Evolutionary conservation across 1,284 basidiomycete species (phyloP).

Genomic region (Tilletia walkeri): DNA sequence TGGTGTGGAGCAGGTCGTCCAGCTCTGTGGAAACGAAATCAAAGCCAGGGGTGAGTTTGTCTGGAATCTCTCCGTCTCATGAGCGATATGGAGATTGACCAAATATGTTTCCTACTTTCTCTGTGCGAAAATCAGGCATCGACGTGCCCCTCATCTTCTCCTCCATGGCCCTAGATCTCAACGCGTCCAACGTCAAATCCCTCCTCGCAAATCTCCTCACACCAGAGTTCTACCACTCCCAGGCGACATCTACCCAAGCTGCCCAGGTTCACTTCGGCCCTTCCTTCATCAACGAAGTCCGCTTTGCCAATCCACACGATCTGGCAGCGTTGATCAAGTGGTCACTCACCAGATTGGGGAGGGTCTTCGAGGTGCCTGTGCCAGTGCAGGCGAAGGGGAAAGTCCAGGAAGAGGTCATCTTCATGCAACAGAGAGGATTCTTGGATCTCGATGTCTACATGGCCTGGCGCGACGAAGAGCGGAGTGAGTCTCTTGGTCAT

Average conservation of each 20-base stretch:
- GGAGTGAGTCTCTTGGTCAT: constrained; percentile 22
- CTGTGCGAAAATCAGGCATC: constrained; percentile 30
- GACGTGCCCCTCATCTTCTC: constrained; percentile 52
- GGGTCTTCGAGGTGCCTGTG: constrained; percentile 45
- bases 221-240: constrained; percentile 20
- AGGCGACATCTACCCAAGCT: constrained; percentile 16
- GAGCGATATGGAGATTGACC: background rate
- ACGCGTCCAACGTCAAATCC: constrained; percentile 33
- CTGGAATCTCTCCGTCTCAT: too few species aligned
- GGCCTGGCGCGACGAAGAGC: constrained; percentile 47
- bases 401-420: constrained; percentile 43
- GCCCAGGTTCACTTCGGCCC: constrained; percentile 2
- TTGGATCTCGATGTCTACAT: constrained; percentile 47
- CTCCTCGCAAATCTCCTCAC: constrained; percentile 32
- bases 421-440: constrained; percentile 52
- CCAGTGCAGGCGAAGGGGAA: constrained; percentile 30
- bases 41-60: constrained; percentile 13
- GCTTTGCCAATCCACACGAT: constrained; percentile 49
- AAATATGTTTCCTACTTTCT: background rate
- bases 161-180: constrained; percentile 52
- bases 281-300: constrained; percentile 40
- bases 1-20: background rate
- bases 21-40: constrained; percentile 1
- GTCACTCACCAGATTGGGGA: constrained; percentile 49
- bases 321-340: constrained; percentile 54